Evolutionary conservation across 371 early-diverging fungal genomes (phyloP), one percentile per base, ranked within the genome.

Genomic region (Mucor mucedo): DNA sequence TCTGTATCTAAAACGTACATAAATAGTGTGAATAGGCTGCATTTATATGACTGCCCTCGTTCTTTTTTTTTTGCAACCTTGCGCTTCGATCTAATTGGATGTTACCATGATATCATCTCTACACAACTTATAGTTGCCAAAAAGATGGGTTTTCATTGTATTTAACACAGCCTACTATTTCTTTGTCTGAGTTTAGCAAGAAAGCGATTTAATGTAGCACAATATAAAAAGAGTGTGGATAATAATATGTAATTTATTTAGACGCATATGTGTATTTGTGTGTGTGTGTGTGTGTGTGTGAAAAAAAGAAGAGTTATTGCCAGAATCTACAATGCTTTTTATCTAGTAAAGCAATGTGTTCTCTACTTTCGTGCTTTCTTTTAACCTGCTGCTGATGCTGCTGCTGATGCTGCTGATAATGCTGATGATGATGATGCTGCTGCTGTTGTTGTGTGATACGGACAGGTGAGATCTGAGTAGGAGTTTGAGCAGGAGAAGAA

Each of bases 401-500:
- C 35, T 35, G 35, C 35, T 35, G 35, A 6, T 35, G 35, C 8
- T 35, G 35, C 21, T 21, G 21, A 21, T 21, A 21, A 21, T 21
- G 21, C 21, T 21, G 21, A 21, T 21, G 21, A 21, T 35, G 35
- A 6, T 35, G 35, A 6, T 35, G 35, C 13, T 10, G 44, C 13
- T 10, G 44, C 3, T 14, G 44, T 42, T 35, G 35, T 8, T 35
- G 35, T 33, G 38, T 35, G 27, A 41, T 30, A 35, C 74, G 68
- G 30, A 73, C 58, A 41, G 79, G 79, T 29, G 79, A 76, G 3
- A 75, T 69, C 30, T 71, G 73, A 14, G 73, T 69, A 55, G 80
- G 80, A 38, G 80, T 80, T 55, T 80, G 75, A 62, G 73, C 65
- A 35, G 80, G 80, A 29, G 80, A 77, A 7, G 80, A 80, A n/a